Evolutionary conservation across 1,284 basidiomycete genomes (phyloP), one percentile per base, ranked within the genome.

Genomic region (Mycosarcoma maydis): DNA sequence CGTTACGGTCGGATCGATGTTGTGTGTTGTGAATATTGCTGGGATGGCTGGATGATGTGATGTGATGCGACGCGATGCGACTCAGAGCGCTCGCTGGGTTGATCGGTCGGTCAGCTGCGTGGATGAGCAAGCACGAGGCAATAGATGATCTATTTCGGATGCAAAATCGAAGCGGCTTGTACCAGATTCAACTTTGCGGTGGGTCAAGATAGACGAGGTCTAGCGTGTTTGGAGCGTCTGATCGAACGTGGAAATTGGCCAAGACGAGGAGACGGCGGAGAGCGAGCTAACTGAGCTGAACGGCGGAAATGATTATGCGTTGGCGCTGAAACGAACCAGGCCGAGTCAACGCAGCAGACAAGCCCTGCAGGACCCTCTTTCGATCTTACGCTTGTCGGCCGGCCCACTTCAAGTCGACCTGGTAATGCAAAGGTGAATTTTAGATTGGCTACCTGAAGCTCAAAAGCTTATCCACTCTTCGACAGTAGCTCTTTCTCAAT

Each of bases 1-100:
- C 26, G 19, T 30, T 36, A 37, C 49, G 53, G 60, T 64, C 60
- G 60, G 60, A 52, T 64, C 60, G 60, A 56, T 56, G 60, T 64
- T 64, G 47, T 55, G 58, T 50, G 29, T 50, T 53, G 32, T 54
- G 58, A 49, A 36, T 52, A 37, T 38, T 39, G 40, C 23, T 22
- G 36, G 32, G 11, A n/a, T 16, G 32, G n/a, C 32, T 16, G 32
- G 42, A 27, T 38, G 42, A 43, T 27, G 30, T 17, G 42, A 39
- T 37, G 44, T 33, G 47, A 34, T 34, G 33, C n/a, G 30, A 37
- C 7, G 11, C 19, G 9, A 8, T 24, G 42, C n/a, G 34, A n/a
- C 29, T 30, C 4, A 14, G 29, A 30, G n/a, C n/a, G n/a, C n/a
- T n/a, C n/a, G n/a, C 29, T 30, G 27, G 3, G 39, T 13, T 24